Conservation (phyloP, 495 filamentous ascomycete species). For the Cercophora scortea region DNA sequence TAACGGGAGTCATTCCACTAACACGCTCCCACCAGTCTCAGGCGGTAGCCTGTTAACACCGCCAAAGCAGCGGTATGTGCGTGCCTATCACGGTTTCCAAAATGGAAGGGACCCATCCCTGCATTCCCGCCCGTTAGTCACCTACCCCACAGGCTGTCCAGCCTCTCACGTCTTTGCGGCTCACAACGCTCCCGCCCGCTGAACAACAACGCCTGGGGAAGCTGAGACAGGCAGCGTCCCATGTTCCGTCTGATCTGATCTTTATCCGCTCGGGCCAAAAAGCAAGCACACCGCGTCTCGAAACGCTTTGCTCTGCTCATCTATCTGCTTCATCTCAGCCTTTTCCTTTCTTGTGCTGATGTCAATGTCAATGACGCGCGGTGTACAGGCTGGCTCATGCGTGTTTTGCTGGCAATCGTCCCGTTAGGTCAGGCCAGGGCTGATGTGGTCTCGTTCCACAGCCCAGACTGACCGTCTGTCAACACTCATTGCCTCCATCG, state of each 20-base stretch:
- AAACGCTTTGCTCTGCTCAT: constrained; percentile 4
- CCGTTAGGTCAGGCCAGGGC: too few species aligned
- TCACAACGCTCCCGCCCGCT: constrained; percentile 1
- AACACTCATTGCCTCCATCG: too few species aligned
- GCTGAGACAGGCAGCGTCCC: constrained; percentile 23
- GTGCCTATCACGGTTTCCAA: background rate
- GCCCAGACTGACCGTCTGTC: too few species aligned
- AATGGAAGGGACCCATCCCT: background rate
- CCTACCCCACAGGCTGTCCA: background rate
- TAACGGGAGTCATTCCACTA: background rate
- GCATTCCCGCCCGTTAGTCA: background rate
- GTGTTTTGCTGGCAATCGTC: too few species aligned
- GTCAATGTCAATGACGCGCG: background rate
- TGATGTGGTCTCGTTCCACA: too few species aligned
- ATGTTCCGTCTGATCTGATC: constrained; percentile 28
- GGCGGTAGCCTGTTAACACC: too few species aligned
- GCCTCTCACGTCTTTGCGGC: constrained; percentile 11
- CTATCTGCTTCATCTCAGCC: background rate
- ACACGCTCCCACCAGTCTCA: background rate
- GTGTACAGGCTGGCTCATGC: too few species aligned
- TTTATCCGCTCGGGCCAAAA: background rate
- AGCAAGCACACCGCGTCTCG: constrained; percentile 6
- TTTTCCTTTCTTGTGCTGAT: too few species aligned
- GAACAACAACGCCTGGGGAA: constrained; percentile 2
- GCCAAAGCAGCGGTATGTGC: background rate